phyloP scores from a whole-genome alignment of 768 basidiomycete genomes.

The Leucocoprinus sp. region DNA sequence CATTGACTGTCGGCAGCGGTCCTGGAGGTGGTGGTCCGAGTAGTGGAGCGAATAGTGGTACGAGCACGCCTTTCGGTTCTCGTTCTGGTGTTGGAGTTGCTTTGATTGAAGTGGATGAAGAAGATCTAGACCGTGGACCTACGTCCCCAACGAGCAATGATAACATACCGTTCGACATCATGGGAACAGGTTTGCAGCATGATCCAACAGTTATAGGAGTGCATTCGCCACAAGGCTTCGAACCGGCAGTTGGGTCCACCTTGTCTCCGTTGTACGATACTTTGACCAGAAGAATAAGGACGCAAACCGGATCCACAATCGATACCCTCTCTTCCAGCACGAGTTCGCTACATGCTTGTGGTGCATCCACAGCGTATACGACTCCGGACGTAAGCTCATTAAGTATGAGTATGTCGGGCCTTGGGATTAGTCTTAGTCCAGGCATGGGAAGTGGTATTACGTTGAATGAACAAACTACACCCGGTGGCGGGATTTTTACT shows the following conservation, averaged over 20 bases:
- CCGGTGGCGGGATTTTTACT: neutral
- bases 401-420: slow-evolving; percentile 4
- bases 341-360: slow-evolving; percentile 22
- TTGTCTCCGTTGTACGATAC: neutral
- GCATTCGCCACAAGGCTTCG: slow-evolving; percentile 29
- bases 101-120: slow-evolving; percentile 67
- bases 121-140: slow-evolving; percentile 61
- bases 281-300: slow-evolving; percentile 33
- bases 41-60: slow-evolving; percentile 53
- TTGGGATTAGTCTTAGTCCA: slow-evolving; percentile 10
- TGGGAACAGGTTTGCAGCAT: slow-evolving; percentile 10
- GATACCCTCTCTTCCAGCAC: slow-evolving; percentile 27
- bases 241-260: slow-evolving; percentile 17
- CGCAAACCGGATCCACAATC: slow-evolving; percentile 40
- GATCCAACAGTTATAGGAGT: slow-evolving; percentile 16
- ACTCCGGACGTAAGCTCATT: slow-evolving; percentile 44
- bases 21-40: slow-evolving; percentile 16
- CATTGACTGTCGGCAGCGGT: neutral
- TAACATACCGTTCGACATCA: too few relatives aligned
- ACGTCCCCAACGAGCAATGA: too few relatives aligned
- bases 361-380: slow-evolving; percentile 39
- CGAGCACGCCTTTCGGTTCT: slow-evolving; percentile 59
- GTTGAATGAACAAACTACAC: slow-evolving; percentile 13
- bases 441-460: slow-evolving; percentile 25
- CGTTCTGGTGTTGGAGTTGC: slow-evolving; percentile 41